These are phyloP conservation scores for Bonnemaisonia californica DNA, from an alignment of 31 red algal species.

Conservation along the genomic window DNA sequence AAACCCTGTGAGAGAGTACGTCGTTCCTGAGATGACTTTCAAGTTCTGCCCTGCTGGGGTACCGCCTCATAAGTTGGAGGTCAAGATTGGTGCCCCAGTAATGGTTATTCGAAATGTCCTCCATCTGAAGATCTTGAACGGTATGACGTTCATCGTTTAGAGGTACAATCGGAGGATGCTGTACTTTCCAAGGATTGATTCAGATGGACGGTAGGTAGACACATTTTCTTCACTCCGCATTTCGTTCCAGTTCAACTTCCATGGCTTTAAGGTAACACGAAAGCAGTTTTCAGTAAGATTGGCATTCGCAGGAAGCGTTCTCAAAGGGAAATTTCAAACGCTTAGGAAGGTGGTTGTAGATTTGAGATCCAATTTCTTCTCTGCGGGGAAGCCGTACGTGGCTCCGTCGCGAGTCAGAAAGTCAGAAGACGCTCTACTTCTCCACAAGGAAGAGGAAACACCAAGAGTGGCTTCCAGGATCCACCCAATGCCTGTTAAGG, in stretches of 20 bases:
- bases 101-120: slow-evolving; percentile 32
- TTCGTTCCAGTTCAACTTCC: slow-evolving; percentile 6
- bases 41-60: slow-evolving; percentile 21
- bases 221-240: not conserved
- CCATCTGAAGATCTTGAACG: slow-evolving; percentile 7
- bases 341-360: not conserved
- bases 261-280: not conserved
- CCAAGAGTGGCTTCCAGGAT: too few relatives aligned
- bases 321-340: slow-evolving; percentile 25
- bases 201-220: not conserved
- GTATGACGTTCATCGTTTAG: not conserved
- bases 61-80: too few relatives aligned
- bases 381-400: too few relatives aligned
- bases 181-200: not conserved
- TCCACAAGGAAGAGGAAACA: too few relatives aligned
- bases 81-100: slow-evolving; percentile 19
- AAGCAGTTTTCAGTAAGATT: slow-evolving; percentile 23
- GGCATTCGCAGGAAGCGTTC: slow-evolving; percentile 22
- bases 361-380: too few relatives aligned
- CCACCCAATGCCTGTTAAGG: too few relatives aligned
- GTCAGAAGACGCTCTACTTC: too few relatives aligned
- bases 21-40: slow-evolving; percentile 13
- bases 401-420: too few relatives aligned
- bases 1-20: too few relatives aligned
- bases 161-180: not conserved